Conservation (phyloP, 108 stramenopile genomes). For the Chaetoceros muelleri region DNA sequence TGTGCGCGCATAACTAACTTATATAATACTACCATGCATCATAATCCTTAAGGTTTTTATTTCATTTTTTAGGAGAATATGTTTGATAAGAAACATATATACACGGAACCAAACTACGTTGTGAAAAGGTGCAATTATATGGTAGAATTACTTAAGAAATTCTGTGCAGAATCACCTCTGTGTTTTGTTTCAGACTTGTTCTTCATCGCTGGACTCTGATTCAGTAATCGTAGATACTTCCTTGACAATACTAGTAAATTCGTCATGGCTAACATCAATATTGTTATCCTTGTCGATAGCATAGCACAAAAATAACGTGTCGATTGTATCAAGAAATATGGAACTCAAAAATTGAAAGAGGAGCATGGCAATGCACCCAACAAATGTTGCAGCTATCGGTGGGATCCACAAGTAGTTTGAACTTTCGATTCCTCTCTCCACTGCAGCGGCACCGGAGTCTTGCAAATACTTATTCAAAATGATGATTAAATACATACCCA, state of each 20-base stretch:
- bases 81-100: too few species aligned
- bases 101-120: too few species aligned
- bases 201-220: too few species aligned
- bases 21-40: too few species aligned
- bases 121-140: too few species aligned
- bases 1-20: too few species aligned
- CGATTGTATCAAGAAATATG: slow-evolving; percentile 10
- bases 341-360: slow-evolving; percentile 6
- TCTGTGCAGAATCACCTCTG: too few species aligned
- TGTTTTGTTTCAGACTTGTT: too few species aligned
- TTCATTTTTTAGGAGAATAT: too few species aligned
- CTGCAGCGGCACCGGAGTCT: background rate
- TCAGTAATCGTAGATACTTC: background rate
- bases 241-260: background rate
- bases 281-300: slow-evolving; percentile 15
- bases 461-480: background rate
- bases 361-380: slow-evolving; percentile 11
- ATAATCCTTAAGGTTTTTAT: too few species aligned
- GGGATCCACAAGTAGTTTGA: slow-evolving; percentile 4
- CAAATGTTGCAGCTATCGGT: slow-evolving; percentile 6
- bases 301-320: slow-evolving; percentile 11
- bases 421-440: background rate
- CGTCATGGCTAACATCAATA: slow-evolving; percentile 4
- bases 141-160: too few species aligned
- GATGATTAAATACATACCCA: slow-evolving; percentile 5